Base-by-base conservation (phyloP, 176 grass and related monocot genomes). In the Ensete glaucum region DNA sequence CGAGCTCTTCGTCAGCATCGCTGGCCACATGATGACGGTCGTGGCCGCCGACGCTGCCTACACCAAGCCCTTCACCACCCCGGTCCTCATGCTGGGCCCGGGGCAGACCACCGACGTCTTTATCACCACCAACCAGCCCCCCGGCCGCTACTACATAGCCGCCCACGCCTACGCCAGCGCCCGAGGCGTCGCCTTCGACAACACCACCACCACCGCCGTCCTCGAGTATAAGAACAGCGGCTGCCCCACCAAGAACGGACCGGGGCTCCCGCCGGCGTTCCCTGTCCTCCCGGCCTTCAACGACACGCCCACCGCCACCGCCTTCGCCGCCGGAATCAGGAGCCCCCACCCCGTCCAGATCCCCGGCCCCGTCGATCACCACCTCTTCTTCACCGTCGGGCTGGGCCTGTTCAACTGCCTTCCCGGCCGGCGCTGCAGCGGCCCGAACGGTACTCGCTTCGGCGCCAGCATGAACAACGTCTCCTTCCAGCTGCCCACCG, bases 381-480 rank as follows among this genome's bases (percentile, higher is more conserved):
- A 50, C 73, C 73, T 75, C 22, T 75, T 75, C 24, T 75, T 75
- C 73, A 75, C 73, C 53, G 54, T 75, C 2, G 73, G 73, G 24
- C 54, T 75, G 0, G 73, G 54, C 20, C 8, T 75, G 5, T 75
- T 75, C 73, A 75, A 48, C 1, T 75, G 73, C 54, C 54, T 16
- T 1, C 24, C 22, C 1, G 16, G 54, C 11, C 26, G 15, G 25
- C 24, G 17, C 24, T 75, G 73, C 73, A 15, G 53, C 1, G 73
- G 73, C 2, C 73, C 73, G 25, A 75, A 75, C 6, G 73, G 54
- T 6, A 49, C 54, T 9, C 54, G 73, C 16, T 34, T 75, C 24
- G 73, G 54, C 23, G 73, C 73, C 1, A 75, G 54, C 73, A 75
- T 75, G 73, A 75, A 75, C 14, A 75, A 75, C 26, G 6, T 75